phyloP scores from a whole-genome alignment of 768 basidiomycete species.

The Lactarius sanguifluus region DNA sequence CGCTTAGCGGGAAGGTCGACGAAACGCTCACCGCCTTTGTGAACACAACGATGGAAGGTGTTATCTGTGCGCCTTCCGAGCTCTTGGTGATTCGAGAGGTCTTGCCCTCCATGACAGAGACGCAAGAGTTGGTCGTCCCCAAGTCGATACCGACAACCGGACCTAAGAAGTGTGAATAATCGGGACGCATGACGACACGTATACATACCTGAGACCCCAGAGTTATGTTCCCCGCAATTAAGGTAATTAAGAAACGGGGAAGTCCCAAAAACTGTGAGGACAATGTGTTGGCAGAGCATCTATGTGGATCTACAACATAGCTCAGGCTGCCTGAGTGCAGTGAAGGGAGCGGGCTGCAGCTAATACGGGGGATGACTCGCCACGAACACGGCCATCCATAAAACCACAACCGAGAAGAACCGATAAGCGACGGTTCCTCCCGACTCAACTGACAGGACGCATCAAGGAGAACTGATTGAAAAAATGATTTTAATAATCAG shows the following conservation, averaged over 20 bases:
- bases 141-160: constrained; percentile 97
- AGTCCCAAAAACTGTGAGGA: constrained; percentile 43
- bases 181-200: not conserved
- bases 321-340: constrained; percentile 49
- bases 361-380: constrained; percentile 56
- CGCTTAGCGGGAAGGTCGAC: constrained; percentile 96
- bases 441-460: constrained; percentile 5
- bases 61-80: constrained; percentile 95
- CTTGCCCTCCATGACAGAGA: constrained; percentile 94
- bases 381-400: constrained; percentile 28
- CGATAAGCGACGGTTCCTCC: constrained; percentile 26
- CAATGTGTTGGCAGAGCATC: not conserved
- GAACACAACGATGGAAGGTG: constrained; percentile 98
- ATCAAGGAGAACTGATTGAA: not conserved
- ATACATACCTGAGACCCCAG: constrained; percentile 80
- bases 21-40: constrained; percentile 95
- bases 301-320: constrained; percentile 53
- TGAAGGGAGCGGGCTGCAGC: constrained; percentile 64
- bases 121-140: constrained; percentile 91
- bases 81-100: constrained; percentile 95
- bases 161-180: constrained; percentile 42
- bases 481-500: not conserved
- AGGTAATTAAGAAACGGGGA: constrained; percentile 70
- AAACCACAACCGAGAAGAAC: constrained; percentile 26
- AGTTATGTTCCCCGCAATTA: constrained; percentile 91